phyloP scores from a whole-genome alignment of 306 rosid genomes.

The Lotus japonicus region DNA sequence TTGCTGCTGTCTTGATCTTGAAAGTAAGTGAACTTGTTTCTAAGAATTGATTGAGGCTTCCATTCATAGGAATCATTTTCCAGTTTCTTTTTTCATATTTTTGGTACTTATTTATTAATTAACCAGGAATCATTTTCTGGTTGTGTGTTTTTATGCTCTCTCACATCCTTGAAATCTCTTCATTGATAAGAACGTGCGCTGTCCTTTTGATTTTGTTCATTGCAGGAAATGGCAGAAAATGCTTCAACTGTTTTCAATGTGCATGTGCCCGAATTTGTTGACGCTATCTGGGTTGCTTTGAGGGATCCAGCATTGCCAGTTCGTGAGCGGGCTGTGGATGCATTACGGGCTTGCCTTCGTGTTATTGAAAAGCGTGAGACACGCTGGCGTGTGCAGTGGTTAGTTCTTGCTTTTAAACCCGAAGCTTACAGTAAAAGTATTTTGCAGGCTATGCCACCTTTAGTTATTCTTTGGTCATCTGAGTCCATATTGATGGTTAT shows the following conservation, averaged over 20 bases:
- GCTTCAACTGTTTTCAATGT: constrained; percentile 97
- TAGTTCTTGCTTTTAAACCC: constrained; percentile 24
- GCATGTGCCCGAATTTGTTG: constrained; percentile 96
- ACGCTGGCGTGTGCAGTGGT: constrained; percentile 99
- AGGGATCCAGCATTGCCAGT: constrained; percentile 86
- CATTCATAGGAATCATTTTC: not conserved
- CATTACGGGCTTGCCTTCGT: constrained; percentile 94
- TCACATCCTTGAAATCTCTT: not conserved
- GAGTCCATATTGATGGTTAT: not conserved
- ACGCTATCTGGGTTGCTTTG: constrained; percentile 96
- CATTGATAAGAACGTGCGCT: not conserved
- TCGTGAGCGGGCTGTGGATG: constrained; percentile 97
- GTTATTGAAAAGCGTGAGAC: constrained; percentile 97
- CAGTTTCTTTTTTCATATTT: not conserved
- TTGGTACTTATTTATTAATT: not conserved
- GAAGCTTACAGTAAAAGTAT: constrained; percentile 10
- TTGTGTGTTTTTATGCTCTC: constrained; percentile 4
- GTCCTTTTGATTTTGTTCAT: constrained; percentile 17
- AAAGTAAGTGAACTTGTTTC: constrained; percentile 54
- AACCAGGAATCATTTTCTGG: not conserved
- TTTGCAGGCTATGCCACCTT: constrained; percentile 1
- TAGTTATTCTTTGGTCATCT: not conserved
- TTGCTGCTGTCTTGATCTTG: constrained; percentile 89
- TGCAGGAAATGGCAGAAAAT: constrained; percentile 98
- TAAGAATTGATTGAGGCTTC: not conserved